Evolutionary conservation across 352 stramenopile species (phyloP), one percentile per base, ranked within the genome.

Genomic region (Globisporangium abappressorium): DNA sequence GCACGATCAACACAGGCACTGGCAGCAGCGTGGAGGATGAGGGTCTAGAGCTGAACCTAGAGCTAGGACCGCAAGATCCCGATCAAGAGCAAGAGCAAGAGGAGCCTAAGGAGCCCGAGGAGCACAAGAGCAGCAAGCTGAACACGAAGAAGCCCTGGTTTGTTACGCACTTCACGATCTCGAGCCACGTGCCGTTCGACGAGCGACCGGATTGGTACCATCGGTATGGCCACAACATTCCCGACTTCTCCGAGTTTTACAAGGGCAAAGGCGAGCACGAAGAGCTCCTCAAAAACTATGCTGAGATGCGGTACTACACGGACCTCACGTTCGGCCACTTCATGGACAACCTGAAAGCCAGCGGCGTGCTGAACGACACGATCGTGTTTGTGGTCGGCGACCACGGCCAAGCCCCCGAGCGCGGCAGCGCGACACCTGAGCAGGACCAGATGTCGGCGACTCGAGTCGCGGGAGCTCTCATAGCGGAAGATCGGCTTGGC

Each of bases 131-230:
- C 28, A 61, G 57, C 8, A 64, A 57, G 22, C 64, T 73, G 18
- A 5, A 62, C 24, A 69, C 18, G 26, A 36, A 47, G 12, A 78
- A 82, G 30, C 83, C 81, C 34, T 91, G 75, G 70, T 92, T 92
- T 65, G 66, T 70, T 18, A 88, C 70, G 14, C 84, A 90, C 58
- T 92, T 89, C 57, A 92, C 83, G 26, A 92, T 92, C 68, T 92
- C 84, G 66, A 92, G 80, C 69, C 84, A 92, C 62, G 74, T 78
- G 33, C 79, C 79, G 38, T 92, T 90, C 57, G 66, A 87, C n/a
- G 79, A 87, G 30, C 74, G 73, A 0, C 82, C 80, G 1, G 74
- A 83, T 34, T 92, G 84, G 84, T 90, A 81, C 69, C 82, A 82
- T 47, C 72, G 81, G 30, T 77, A 81, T 36, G 30, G 56, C 2